These are phyloP conservation scores for Phyllosticta ampelicida DNA, from an alignment of 2,329 filamentous ascomycete species.

Conservation along the genomic window DNA sequence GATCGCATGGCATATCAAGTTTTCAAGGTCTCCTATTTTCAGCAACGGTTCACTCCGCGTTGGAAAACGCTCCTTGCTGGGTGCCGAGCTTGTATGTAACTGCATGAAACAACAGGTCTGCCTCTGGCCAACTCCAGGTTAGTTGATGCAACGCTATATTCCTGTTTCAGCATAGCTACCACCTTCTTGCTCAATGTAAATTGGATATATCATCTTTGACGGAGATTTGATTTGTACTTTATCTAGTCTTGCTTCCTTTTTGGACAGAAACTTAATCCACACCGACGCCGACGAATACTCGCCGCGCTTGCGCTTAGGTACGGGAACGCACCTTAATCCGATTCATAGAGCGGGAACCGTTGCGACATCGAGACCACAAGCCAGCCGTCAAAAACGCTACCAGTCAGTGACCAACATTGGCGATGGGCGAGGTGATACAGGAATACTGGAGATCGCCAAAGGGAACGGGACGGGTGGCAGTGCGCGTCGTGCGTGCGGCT, in stretches of 20 bases:
- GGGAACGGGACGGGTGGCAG: not conserved
- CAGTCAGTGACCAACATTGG: not conserved
- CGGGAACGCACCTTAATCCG: not conserved
- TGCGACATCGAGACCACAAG: not conserved
- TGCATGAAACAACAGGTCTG: too few species aligned
- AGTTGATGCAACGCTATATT: not conserved
- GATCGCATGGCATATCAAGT: too few species aligned
- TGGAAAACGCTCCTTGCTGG: too few species aligned
- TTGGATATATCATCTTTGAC: too few species aligned
- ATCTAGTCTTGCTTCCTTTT: not conserved
- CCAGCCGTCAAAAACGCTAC: not conserved
- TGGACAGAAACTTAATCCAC: not conserved
- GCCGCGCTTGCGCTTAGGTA: not conserved
- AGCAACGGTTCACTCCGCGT: too few species aligned
- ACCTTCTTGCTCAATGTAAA: not conserved
- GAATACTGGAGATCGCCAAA: not conserved
- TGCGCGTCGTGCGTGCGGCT: not conserved
- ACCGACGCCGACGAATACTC: not conserved
- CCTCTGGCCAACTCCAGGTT: too few species aligned
- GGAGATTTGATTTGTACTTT: not conserved
- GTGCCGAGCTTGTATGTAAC: too few species aligned
- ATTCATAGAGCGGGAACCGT: not conserved
- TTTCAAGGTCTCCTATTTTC: too few species aligned
- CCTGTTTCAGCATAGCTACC: not conserved
- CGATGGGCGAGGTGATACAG: not conserved